Evolutionary conservation across 106 monocot species (phyloP), one percentile per base, ranked within the genome.

Genomic region (Acorus calamus): DNA sequence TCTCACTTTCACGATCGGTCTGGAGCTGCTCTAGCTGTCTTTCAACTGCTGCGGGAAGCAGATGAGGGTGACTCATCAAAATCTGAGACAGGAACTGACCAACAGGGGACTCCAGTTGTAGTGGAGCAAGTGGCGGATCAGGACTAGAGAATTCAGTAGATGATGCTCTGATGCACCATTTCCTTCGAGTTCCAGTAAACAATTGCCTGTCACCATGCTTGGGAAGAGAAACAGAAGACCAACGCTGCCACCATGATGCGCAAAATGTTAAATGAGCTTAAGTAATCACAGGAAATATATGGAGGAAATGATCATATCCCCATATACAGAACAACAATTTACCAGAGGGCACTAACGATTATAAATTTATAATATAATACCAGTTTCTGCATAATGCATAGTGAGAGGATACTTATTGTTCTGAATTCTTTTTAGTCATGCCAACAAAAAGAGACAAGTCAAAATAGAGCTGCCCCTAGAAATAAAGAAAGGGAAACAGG

Each of bases 81-180:
- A 94, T 87, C 69, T 94, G 71, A 5, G 86, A 89, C 11, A 94
- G 77, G 67, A 94, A 87, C 65, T 94, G 89, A 41, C 94, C 94
- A 8, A 80, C 51, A 41, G 89, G 89, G 11, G 94, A 94, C 48
- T 94, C 89, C 71, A 86, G 44, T 66, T 79, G 81, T 48, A 94
- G 89, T 41, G 94, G 94, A 43, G 94, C 86, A 42, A 89, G 79
- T 7, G 83, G 76, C 6, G 78, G 71, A 0, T 75, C 57, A 13
- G 70, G 8, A 2, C 48, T 70, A 5, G 75, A 52, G 2, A 72
- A 28, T 12, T 57, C 50, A 3, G 49, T 46, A 4, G 74, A 69
- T 0, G 84, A 76, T 4, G 60, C 86, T 63, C 74, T 66, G 46
- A 79, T 60, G 46, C 46, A 42, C 13, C 4, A 48, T 28, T 53